Percentiles rank a stretch among this genome's conserved stretches.
phyloP scores from a whole-genome alignment of 2,329 filamentous ascomycete genomes.

The Aspergillus fijiensis region DNA sequence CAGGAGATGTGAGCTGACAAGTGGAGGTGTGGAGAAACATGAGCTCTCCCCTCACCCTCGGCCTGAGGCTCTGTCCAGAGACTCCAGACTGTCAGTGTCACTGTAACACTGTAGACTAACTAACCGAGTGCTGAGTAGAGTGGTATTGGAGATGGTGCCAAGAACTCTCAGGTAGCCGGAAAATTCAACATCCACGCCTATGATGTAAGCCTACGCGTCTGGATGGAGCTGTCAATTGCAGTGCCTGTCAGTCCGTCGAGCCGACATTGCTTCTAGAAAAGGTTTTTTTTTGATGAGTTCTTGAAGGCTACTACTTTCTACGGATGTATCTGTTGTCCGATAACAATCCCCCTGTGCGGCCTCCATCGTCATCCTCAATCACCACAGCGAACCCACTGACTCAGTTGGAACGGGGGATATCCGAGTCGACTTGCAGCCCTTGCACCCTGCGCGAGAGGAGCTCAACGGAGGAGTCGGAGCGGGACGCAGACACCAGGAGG shows the following conservation, averaged over 20 bases:
- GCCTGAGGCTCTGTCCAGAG: not conserved
- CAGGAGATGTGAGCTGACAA: conserved; percentile 12
- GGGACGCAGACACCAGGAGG: conserved; percentile 9
- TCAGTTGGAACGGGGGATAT: not conserved
- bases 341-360: not conserved
- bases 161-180: not conserved
- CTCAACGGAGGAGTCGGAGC: conserved; percentile 1
- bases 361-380: not conserved
- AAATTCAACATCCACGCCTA: conserved; percentile 1
- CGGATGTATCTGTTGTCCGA: not conserved
- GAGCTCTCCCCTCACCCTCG: not conserved
- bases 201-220: conserved; percentile 13
- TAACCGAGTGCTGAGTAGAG: not conserved
- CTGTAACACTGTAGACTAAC: too few relatives aligned
- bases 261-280: conserved; percentile 15
- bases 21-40: conserved; percentile 23
- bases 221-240: conserved; percentile 11
- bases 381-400: not conserved
- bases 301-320: not conserved
- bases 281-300: not conserved
- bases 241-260: conserved; percentile 3
- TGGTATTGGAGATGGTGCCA: not conserved
- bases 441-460: conserved; percentile 2
- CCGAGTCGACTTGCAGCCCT: not conserved
- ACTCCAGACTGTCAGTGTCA: too few relatives aligned